phyloP scores from a whole-genome alignment of 1,284 basidiomycete genomes.

The Ceratobasidium papillatum region DNA sequence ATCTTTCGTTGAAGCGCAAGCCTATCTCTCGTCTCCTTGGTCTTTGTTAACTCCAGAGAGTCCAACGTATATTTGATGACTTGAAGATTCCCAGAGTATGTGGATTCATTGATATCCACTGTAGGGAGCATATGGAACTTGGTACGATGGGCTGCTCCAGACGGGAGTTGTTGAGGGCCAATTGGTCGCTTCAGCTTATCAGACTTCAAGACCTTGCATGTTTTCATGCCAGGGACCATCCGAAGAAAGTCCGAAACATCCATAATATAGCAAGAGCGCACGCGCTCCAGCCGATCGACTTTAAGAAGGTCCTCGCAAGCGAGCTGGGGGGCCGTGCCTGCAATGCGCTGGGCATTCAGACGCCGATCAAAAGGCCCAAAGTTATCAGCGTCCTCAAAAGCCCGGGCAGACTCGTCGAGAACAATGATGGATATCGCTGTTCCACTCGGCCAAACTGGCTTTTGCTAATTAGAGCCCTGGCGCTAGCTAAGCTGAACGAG shows the following conservation, averaged over 20 bases:
- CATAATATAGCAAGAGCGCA: background rate
- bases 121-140: conserved; percentile 1
- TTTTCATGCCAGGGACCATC: background rate
- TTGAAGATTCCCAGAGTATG: too few relatives aligned
- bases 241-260: background rate
- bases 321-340: background rate
- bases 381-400: background rate
- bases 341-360: background rate
- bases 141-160: background rate
- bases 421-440: background rate
- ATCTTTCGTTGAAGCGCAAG: too few relatives aligned
- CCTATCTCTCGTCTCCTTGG: too few relatives aligned
- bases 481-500: too few relatives aligned
- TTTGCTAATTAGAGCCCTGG: too few relatives aligned
- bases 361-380: background rate
- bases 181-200: background rate
- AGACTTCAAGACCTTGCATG: background rate
- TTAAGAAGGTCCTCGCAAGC: background rate
- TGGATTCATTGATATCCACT: too few relatives aligned
- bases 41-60: too few relatives aligned
- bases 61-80: too few relatives aligned
- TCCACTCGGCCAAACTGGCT: too few relatives aligned
- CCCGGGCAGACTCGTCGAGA: background rate
- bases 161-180: background rate
- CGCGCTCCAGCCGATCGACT: background rate